Base-by-base conservation (phyloP, 441 rosid species). In the Adansonia gregorii region DNA sequence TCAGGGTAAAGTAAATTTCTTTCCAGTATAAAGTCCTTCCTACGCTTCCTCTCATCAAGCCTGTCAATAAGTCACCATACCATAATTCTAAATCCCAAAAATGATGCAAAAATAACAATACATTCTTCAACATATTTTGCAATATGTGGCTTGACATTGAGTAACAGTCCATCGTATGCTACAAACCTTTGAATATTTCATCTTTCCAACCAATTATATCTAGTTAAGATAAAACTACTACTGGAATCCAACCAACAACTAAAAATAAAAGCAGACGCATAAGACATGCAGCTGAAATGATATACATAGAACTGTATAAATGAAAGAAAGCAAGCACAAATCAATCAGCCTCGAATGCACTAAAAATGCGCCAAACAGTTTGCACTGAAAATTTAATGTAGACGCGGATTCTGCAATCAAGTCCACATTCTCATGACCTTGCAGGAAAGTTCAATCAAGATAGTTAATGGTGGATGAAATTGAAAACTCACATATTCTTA, bases 1-100 rank as follows among this genome's bases (percentile, higher is more conserved):
- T 93, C 90, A 27, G 91, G 87, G 80, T 88, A 86, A 80, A 94
- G 87, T 81, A 96, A 81, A 82, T 94, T 93, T 83, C 98, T 89
- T 78, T 94, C 98, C 79, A 94, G 80, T 81, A 93, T 85, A 78
- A 96, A 96, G 73, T 93, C 91, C 82, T 93, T 96, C 80, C 96
- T 87, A 17, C 92, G 92, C 80, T 94, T 93, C 90, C 99, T 91
- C 88, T 94, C 99, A 78, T 94, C 98, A 78, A 96, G 94, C 91
- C 99, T 94, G 90, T 51, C 65, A 79, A 87, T 80, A 67, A 77
- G 68, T 43, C 66, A 74, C 6, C 48, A 17, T 49, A 75, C 19
- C 64, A 31, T 73, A 45, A 52, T 9, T 56, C 45, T 14, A 41
- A 49, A 24, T 78, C 91, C 95, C 93, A 49, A 76, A 80, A 79